Evolutionary conservation across 306 rosid genomes (phyloP), one percentile per base, ranked within the genome.

Genomic region (Prinsepia uniflora): DNA sequence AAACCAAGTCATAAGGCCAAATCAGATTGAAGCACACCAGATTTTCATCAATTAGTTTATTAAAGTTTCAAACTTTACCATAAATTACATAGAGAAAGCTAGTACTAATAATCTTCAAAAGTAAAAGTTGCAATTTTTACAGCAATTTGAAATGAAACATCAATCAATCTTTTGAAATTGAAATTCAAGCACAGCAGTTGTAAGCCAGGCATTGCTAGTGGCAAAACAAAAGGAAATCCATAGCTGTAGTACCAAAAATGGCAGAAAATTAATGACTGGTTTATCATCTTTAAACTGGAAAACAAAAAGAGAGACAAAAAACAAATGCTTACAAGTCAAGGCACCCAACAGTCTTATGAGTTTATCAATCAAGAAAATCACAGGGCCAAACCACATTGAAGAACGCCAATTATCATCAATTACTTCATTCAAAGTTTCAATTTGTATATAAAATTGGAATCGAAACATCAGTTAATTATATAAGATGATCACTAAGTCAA

Each of bases 171-270:
- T 30, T 30, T 2, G 36, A 30, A 30, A 30, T 30, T 30, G 36
- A 30, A 30, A 30, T 30, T 30, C 97, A 64, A 91, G 84, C 57
- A 91, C 63, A 49, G 85, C 90, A 10, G 97, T 91, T 53, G 73
- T 22, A 66, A 91, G 76, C 97, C 97, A 91, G 18, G 97, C 90
- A 71, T 82, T 71, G 63, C 97, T 91, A 61, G 92, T 80, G 68
- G 88, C 96, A 46, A 83, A 72, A 48, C 76, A 78, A 13, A 87
- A 85, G 18, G 88, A 88, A 83, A 86, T 49, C 85, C 97, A 91
- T 74, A 88, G 71, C 92, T 91, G 85, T 65, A 75, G 75, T 39
- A 65, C 24, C 14, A 65, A 18, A 44, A 62, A 22, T n/a, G 14
- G 11, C 36, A 30, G 3, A 30, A 30, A 30, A 3, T 3, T 30